Evolutionary conservation across 1,284 basidiomycete species (phyloP).

Genomic region (Tilletia horrida): DNA sequence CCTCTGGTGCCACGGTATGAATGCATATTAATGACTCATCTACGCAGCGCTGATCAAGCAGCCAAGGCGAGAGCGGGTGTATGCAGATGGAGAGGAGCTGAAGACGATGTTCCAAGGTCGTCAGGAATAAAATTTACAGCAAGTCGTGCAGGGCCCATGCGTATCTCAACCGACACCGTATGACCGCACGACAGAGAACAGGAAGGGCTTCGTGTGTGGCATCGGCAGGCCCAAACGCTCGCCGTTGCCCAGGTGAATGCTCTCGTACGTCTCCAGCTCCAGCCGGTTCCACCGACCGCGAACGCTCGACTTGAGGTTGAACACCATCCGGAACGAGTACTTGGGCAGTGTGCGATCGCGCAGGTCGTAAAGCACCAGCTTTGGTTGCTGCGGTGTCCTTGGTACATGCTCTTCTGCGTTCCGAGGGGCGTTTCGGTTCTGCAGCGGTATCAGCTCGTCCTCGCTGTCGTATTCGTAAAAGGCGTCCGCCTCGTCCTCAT

Average conservation of each 20-base stretch:
- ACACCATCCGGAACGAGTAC: constrained; percentile 81
- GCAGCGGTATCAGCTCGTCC: not conserved
- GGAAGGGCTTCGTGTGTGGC: constrained; percentile 2
- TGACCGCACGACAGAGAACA: constrained; percentile 15
- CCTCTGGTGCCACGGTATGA: no score
- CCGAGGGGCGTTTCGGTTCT: no score
- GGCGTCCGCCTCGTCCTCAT: constrained; percentile 27
- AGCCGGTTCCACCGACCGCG: constrained; percentile 7
- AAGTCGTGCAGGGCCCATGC: no score
- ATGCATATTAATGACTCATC: no score
- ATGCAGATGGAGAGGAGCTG: no score
- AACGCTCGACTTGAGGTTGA: constrained; percentile 59
- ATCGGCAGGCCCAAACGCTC: constrained; percentile 9
- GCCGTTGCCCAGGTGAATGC: constrained; percentile 13
- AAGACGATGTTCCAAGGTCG: no score
- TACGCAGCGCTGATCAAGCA: no score
- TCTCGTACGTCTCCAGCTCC: constrained; percentile 16
- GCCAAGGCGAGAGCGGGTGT: no score
- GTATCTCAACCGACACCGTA: not conserved
- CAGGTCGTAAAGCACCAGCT: constrained; percentile 3
- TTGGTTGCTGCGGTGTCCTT: not conserved
- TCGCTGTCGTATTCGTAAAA: constrained; percentile 24
- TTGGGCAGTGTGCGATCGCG: constrained; percentile 57
- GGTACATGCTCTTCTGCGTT: no score
- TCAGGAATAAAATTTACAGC: no score